Evolutionary conservation across 768 basidiomycete species (phyloP), one percentile per base, ranked within the genome.

Genomic region (Hypsizygus marmoreus): DNA sequence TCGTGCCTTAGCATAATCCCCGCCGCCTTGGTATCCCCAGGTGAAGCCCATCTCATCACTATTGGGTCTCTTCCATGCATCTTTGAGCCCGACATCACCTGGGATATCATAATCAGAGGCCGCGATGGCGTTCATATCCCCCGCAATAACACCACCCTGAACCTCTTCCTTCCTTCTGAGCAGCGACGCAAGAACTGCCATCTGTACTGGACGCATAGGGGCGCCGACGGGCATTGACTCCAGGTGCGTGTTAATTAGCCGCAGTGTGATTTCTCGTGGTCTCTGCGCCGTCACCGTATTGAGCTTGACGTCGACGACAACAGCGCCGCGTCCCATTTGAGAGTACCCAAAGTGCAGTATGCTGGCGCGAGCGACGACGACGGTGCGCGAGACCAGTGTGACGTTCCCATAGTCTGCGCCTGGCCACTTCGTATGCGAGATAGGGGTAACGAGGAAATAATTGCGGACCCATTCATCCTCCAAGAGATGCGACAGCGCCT

Each of bases 241-340:
- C 38, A 91, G 69, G 57, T 91, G 88, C 19, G 86, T 87, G 60
- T 89, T 90, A 20, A 79, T 77, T 30, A 89, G 65, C 22, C 86
- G 73, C 50, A 88, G 45, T n/a, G 72, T 69, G 40, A 75, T 70
- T 31, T 69, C 70, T 26, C 49, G 67, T 20, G 54, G 66, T 36
- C 56, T 64, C 40, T 60, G 53, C 13, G 50, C 68, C 1, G 63
- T 56, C 0, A 65, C 69, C 17, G 70, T 52, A 35, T 67, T 62
- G 32, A 85, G 56, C 53, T 73, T 75, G 35, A 84, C 45, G 57
- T 84, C 82, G 36, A 80, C 77, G 32, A 80, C 69, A 40, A 90
- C 51, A 36, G 76, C 86, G 43, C 76, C 74, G 30, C 86, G 75
- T 17, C 65, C 54, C 76, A 79, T 78, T 5, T 26, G 46, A 14